A percentile compares a stretch with the other conserved stretches of the same genome.
phyloP scores from a whole-genome alignment of 176 grass and related monocot genomes.

The Triticum urartu region DNA sequence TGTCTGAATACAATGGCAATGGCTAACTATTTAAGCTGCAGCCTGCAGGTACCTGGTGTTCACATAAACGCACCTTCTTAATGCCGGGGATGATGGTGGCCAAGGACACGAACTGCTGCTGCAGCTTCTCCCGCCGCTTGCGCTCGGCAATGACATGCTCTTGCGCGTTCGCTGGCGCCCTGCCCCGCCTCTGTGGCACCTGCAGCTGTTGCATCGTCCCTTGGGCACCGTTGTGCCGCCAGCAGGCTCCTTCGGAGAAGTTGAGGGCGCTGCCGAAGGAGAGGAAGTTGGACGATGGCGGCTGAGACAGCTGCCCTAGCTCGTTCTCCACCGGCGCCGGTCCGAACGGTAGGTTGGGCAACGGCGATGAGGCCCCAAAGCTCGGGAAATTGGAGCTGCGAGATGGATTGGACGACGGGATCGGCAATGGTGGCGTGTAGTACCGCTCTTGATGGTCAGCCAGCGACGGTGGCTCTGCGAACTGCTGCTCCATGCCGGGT shows the following conservation, averaged over 20 bases:
- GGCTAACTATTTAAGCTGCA: too few species aligned
- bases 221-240: conserved; percentile 22
- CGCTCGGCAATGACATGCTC: conserved; percentile 69
- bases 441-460: conserved; percentile 20
- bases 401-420: neutral
- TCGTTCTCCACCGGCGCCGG: neutral
- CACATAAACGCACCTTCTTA: conserved; percentile 45
- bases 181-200: conserved; percentile 35
- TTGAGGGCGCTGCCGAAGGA: conserved; percentile 37
- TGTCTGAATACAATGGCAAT: conserved; percentile 27
- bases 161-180: conserved; percentile 36
- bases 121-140: conserved; percentile 59
- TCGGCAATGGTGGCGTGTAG: conserved; percentile 6
- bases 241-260: conserved; percentile 27
- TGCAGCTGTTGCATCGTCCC: conserved; percentile 5
- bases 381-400: conserved; percentile 12
- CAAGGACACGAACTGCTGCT: conserved; percentile 57
- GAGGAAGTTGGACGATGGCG: conserved; percentile 11
- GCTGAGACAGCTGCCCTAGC: neutral
- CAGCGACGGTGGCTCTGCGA: neutral
- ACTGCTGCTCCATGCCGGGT: conserved; percentile 8
- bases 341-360: conserved; percentile 20
- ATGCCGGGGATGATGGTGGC: conserved; percentile 59
- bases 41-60: neutral
- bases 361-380: neutral